A percentile compares a stretch with the other conserved stretches of the same genome.
Evolutionary conservation across 768 basidiomycete species (phyloP).

Genomic region (Termitomyces bulborhizus): DNA sequence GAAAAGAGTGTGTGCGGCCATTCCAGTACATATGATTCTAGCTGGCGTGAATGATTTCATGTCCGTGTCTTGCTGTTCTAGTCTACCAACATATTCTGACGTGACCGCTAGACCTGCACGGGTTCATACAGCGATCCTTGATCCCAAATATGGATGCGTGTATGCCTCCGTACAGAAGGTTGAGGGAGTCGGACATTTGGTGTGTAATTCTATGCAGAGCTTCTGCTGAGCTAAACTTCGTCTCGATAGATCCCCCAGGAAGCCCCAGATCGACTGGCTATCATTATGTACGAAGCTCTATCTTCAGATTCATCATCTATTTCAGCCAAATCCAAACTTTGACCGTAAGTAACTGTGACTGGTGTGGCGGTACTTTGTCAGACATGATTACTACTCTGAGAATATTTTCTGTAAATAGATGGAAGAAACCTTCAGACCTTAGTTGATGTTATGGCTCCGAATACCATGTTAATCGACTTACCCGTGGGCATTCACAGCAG

Average conservation of each 20-base stretch:
- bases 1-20: slow-evolving; percentile 27
- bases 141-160: slow-evolving; percentile 19
- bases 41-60: slow-evolving; percentile 47
- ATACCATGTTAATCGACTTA: neutral
- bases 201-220: slow-evolving; percentile 3
- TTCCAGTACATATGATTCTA: slow-evolving; percentile 50
- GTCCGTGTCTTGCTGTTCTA: slow-evolving; percentile 24
- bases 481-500: too few relatives aligned
- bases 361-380: neutral
- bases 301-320: neutral
- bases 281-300: slow-evolving; percentile 12
- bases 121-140: slow-evolving; percentile 24
- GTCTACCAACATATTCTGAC: neutral
- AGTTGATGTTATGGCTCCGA: neutral
- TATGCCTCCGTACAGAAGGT: slow-evolving; percentile 23
- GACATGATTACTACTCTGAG: neutral
- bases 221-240: neutral
- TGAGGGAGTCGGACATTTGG: slow-evolving; percentile 22
- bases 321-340: slow-evolving; percentile 6
- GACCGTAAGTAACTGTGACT: neutral
- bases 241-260: slow-evolving; percentile 17
- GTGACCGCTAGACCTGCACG: slow-evolving; percentile 19
- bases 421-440: neutral
- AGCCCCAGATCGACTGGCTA: slow-evolving; percentile 17
- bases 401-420: neutral